A percentile compares a stretch with the other conserved stretches of the same genome.
These are phyloP conservation scores for Yarrowia sp. DNA, from an alignment of 805 yeast species.

Conservation along the genomic window DNA sequence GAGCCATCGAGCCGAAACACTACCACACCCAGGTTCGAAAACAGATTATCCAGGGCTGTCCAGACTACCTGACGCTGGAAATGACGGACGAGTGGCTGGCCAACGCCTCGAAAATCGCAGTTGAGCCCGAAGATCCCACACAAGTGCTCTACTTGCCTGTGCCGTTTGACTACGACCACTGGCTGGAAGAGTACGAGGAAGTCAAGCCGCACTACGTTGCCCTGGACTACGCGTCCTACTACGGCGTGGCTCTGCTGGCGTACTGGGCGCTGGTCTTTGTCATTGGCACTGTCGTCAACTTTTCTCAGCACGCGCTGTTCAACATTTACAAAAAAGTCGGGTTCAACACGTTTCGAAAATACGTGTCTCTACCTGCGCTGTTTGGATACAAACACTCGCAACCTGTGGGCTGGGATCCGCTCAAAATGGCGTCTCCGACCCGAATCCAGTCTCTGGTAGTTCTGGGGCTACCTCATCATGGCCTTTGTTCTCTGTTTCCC, in stretches of 20 bases:
- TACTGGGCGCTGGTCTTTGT: constrained; percentile 49
- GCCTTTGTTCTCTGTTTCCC: constrained; percentile 45
- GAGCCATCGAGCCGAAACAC: constrained; percentile 1
- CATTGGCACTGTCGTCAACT: constrained; percentile 44
- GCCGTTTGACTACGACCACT: constrained; percentile 10
- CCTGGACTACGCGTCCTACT: constrained; percentile 31
- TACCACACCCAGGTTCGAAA: constrained; percentile 32
- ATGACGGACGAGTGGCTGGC: constrained; percentile 7
- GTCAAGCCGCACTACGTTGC: constrained; percentile 5
- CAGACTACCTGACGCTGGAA: background rate
- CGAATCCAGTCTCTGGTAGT: constrained; percentile 54
- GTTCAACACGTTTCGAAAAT: constrained; percentile 43
- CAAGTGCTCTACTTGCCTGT: constrained; percentile 9
- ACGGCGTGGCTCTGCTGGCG: constrained; percentile 47
- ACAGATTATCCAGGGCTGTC: constrained; percentile 11
- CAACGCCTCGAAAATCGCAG: background rate
- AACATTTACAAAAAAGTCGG: constrained; percentile 41
- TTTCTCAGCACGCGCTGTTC: constrained; percentile 18
- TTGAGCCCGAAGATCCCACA: background rate
- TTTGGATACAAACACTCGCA: constrained; percentile 46
- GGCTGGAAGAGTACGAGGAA: constrained; percentile 29
- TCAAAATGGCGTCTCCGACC: constrained; percentile 51
- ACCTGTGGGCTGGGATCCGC: constrained; percentile 43
- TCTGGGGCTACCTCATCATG: constrained; percentile 48
- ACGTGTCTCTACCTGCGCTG: constrained; percentile 49